Percentiles rank a stretch among this genome's conserved stretches.
Evolutionary conservation across 495 filamentous ascomycete genomes (phyloP).

Genomic region (Chaetomium tenue): DNA sequence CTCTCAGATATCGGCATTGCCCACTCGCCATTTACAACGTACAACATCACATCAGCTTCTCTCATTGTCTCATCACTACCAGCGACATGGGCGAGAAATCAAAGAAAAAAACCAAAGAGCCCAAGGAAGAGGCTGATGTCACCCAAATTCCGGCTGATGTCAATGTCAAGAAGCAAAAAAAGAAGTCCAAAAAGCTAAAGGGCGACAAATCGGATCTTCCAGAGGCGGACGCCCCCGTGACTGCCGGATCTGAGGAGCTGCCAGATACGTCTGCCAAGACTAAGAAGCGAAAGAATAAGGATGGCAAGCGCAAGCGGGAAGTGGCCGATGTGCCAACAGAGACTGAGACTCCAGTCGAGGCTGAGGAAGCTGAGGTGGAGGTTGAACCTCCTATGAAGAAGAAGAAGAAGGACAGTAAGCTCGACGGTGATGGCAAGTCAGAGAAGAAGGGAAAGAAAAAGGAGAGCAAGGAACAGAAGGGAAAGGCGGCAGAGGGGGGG

Average conservation of each 20-base stretch:
- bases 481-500: slow-evolving; percentile 7
- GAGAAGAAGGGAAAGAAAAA: slow-evolving; percentile 22
- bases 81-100: slow-evolving; percentile 16
- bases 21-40: not conserved
- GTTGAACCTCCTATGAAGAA: slow-evolving; percentile 37
- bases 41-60: not conserved
- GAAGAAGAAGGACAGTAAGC: slow-evolving; percentile 34
- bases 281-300: slow-evolving; percentile 27
- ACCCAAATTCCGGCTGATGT: not conserved
- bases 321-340: slow-evolving; percentile 14
- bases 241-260: not conserved
- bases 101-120: slow-evolving; percentile 33
- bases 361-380: slow-evolving; percentile 17
- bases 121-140: slow-evolving; percentile 5
- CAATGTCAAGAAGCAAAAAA: slow-evolving; percentile 22
- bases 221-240: slow-evolving; percentile 14
- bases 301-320: slow-evolving; percentile 21
- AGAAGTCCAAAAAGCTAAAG: slow-evolving; percentile 30
- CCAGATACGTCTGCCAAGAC: slow-evolving; percentile 1
- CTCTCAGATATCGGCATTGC: too few relatives aligned
- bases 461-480: slow-evolving; percentile 13
- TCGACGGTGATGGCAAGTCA: slow-evolving; percentile 25
- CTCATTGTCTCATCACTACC: not conserved
- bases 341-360: slow-evolving; percentile 18
- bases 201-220: not conserved